phyloP scores from a whole-genome alignment of 257 asterid genomes.

The Dorcoceras hygrometricum region DNA sequence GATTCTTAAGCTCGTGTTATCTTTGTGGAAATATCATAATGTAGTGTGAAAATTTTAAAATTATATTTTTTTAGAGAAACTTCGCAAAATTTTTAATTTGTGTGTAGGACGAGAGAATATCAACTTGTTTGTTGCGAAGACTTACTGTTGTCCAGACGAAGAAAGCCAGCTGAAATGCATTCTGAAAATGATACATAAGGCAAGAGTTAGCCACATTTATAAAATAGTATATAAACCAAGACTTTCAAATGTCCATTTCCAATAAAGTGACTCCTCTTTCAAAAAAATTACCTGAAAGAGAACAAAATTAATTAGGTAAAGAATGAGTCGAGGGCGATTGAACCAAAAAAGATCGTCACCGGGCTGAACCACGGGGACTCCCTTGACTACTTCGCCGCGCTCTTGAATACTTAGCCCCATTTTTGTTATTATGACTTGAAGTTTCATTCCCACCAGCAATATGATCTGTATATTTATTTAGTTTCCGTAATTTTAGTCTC shows the following conservation, averaged over 20 bases:
- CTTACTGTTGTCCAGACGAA: conserved; percentile 92
- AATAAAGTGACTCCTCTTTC: no score
- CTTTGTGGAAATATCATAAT: no score
- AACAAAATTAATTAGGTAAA: conserved; percentile 69
- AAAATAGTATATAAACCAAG: no score
- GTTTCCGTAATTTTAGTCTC: neutral
- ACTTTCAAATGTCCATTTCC: no score
- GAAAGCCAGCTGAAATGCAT: conserved; percentile 92
- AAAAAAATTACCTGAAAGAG: conserved; percentile 56
- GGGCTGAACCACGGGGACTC: conserved; percentile 73
- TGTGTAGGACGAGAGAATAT: no score
- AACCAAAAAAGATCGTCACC: conserved; percentile 87
- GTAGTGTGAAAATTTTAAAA: no score
- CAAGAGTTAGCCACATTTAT: neutral
- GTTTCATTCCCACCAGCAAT: conserved; percentile 71
- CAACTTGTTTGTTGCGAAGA: neutral
- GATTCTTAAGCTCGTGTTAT: no score
- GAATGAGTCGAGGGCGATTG: conserved; percentile 57
- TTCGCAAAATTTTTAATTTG: no score
- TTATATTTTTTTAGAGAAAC: no score
- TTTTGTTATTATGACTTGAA: conserved; percentile 82
- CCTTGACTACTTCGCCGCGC: conserved; percentile 75
- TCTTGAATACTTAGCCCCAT: conserved; percentile 87
- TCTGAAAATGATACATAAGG: conserved; percentile 40
- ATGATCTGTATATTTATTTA: conserved; percentile 44